Conservation (phyloP, 2,329 filamentous ascomycete genomes). For the Ceratocystis albifundus region DNA sequence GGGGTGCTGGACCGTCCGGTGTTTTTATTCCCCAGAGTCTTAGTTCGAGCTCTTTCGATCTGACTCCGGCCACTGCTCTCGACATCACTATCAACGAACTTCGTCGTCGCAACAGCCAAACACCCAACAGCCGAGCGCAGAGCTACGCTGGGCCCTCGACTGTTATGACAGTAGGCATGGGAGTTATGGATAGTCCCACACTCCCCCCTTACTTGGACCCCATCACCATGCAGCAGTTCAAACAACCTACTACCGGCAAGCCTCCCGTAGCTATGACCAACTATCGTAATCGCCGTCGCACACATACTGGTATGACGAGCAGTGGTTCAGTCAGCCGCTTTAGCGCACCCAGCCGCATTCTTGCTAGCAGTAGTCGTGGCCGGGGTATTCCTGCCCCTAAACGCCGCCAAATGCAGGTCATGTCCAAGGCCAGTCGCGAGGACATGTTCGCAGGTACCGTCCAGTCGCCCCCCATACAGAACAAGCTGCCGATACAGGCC, state of each 20-base stretch:
- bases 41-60: conserved; percentile 17
- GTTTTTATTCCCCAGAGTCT: conserved; percentile 21
- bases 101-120: conserved; percentile 46
- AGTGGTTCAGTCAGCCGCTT: conserved; percentile 16
- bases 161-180: conserved; percentile 14
- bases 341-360: conserved; percentile 4
- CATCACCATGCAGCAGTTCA: background rate
- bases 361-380: background rate
- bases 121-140: conserved; percentile 35
- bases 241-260: background rate
- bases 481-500: too few species aligned
- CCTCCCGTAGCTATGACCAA: conserved; percentile 16
- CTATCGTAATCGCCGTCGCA: conserved; percentile 12
- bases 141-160: conserved; percentile 22
- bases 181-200: conserved; percentile 32
- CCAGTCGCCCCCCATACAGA: background rate
- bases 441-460: conserved; percentile 17
- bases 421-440: conserved; percentile 21
- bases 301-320: conserved; percentile 17
- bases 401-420: conserved; percentile 16
- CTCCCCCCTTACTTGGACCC: conserved; percentile 21
- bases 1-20: conserved; percentile 22
- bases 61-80: conserved; percentile 27
- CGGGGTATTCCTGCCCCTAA: background rate
- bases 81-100: conserved; percentile 41